Percentiles rank a stretch among this genome's conserved stretches.
These are phyloP conservation scores for Paraglomus brasilianum DNA, from an alignment of 192 early-diverging fungal species.

Conservation along the genomic window DNA sequence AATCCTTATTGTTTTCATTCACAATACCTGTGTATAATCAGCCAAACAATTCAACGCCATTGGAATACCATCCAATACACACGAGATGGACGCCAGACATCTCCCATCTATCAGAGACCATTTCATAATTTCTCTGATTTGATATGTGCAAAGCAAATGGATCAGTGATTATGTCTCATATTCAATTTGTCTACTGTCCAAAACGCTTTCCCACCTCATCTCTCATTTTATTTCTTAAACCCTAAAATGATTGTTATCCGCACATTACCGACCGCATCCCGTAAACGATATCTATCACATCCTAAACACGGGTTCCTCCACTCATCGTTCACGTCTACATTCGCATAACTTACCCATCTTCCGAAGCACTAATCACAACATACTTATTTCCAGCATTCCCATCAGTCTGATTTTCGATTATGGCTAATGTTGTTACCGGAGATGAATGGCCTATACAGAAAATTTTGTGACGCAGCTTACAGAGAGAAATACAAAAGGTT, in stretches of 20 bases:
- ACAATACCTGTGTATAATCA: constrained; percentile 19
- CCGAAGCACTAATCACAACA: constrained; percentile 54
- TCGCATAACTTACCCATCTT: constrained; percentile 48
- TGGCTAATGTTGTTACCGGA: constrained; percentile 44
- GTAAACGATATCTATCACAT: no score
- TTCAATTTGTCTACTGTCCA: no score
- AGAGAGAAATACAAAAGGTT: background rate
- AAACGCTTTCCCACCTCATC: no score
- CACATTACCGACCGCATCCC: no score
- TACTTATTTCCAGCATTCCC: constrained; percentile 41
- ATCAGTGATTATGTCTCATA: no score
- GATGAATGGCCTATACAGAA: constrained; percentile 52
- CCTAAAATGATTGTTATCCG: no score
- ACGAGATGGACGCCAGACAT: constrained; percentile 45
- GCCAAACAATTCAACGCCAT: constrained; percentile 44
- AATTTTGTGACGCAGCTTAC: constrained; percentile 44
- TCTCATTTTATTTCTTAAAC: no score
- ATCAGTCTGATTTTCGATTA: constrained; percentile 43
- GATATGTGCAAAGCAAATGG: no score
- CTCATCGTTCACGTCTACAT: constrained; percentile 41
- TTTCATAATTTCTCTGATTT: constrained; percentile 23
- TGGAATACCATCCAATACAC: constrained; percentile 49
- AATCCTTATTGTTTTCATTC: no score
- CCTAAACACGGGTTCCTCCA: no score
- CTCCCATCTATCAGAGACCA: constrained; percentile 45